These are phyloP conservation scores for Pelargonium nanum DNA, from an alignment of 345 rosid genomes.

Conservation along the genomic window DNA sequence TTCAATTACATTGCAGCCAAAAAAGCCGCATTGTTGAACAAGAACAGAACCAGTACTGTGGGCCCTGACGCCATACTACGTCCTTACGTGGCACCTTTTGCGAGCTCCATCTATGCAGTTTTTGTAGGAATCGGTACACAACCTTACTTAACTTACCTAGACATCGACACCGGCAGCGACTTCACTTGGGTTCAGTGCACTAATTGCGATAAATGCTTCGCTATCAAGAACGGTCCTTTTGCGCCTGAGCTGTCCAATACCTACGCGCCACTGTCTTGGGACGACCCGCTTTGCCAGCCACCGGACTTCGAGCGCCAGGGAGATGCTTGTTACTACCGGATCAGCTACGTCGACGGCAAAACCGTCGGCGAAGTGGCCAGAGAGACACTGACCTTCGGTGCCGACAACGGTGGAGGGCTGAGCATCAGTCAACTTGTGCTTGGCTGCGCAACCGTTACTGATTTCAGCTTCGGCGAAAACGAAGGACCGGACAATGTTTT, in stretches of 20 bases:
- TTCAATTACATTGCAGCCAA: too few relatives aligned
- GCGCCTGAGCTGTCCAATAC: background rate
- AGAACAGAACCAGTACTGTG: too few relatives aligned
- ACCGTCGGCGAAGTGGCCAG: background rate
- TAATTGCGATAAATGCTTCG: conserved; percentile 5
- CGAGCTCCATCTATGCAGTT: too few relatives aligned
- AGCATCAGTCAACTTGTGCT: too few relatives aligned
- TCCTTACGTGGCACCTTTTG: too few relatives aligned
- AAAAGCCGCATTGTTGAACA: too few relatives aligned
- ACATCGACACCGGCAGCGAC: conserved; percentile 1
- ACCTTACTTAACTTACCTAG: background rate
- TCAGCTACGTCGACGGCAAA: too few relatives aligned
- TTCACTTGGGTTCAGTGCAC: conserved; percentile 10
- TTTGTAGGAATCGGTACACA: too few relatives aligned
- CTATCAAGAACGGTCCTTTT: background rate
- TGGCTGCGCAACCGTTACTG: background rate
- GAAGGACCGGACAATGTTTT: background rate
- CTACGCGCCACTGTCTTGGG: background rate
- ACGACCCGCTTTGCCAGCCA: background rate
- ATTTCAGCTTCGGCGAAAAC: background rate
- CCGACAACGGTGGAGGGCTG: background rate
- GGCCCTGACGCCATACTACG: too few relatives aligned
- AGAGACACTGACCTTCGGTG: background rate
- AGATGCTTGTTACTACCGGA: too few relatives aligned
- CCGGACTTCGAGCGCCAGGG: background rate